A percentile compares a stretch with the other conserved stretches of the same genome.
phyloP scores from a whole-genome alignment of 208 protist genomes.

The Trichomonas vaginalis region DNA sequence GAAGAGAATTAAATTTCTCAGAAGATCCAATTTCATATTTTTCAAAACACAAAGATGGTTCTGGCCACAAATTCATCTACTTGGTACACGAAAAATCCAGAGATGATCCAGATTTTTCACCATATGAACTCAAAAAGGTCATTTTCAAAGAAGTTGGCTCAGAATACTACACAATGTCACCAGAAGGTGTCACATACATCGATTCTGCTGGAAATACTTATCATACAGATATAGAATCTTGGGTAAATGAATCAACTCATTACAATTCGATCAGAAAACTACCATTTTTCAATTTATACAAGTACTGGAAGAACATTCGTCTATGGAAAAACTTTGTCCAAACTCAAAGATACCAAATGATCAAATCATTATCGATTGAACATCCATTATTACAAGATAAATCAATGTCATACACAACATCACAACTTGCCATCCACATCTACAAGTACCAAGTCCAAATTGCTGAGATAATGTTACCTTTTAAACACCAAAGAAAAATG shows the following conservation, averaged over 20 bases:
- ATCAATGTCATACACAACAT: background rate
- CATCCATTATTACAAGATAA: background rate
- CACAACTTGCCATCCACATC: background rate
- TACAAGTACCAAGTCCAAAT: background rate
- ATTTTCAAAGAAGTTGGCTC: background rate
- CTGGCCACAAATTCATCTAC: background rate
- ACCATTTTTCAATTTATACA: background rate
- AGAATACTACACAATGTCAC: slow-evolving; percentile 13
- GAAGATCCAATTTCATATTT: slow-evolving; percentile 11
- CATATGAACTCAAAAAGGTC: background rate
- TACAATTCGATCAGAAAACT: background rate
- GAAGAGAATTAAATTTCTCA: background rate
- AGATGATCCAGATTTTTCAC: background rate
- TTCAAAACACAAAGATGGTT: background rate
- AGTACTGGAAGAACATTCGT: background rate
- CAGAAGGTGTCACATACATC: background rate
- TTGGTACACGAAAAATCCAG: background rate
- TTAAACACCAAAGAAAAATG: background rate
- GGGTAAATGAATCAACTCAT: background rate
- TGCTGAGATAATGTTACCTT: background rate
- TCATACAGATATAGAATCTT: background rate
- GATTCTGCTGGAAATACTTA: background rate
- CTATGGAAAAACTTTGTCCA: background rate
- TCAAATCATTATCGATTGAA: background rate
- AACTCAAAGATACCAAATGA: background rate